Evolutionary conservation across 176 grass and related monocot genomes (phyloP).

Genomic region (Chrysopogon serrulatus): DNA sequence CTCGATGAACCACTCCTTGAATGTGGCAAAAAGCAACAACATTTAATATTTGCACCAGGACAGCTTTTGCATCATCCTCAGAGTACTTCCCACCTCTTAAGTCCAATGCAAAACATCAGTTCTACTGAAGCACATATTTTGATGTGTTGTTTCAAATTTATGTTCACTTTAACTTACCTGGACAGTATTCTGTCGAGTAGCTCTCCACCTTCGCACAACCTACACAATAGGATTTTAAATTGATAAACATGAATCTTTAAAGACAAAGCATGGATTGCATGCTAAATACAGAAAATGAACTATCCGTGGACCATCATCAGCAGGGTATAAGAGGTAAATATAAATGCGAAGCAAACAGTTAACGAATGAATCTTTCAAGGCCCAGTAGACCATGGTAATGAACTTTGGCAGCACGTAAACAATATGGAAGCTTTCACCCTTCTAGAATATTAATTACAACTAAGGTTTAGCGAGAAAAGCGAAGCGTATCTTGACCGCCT

Average conservation of each 20-base stretch:
- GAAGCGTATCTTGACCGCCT: not conserved
- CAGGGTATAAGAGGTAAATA: conserved; percentile 5
- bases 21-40: conserved; percentile 85
- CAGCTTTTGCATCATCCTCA: conserved; percentile 80
- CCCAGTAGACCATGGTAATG: not conserved
- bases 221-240: conserved; percentile 15
- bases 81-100: conserved; percentile 85
- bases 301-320: not conserved
- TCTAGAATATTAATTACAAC: not conserved
- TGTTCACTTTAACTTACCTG: conserved; percentile 39
- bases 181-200: conserved; percentile 84
- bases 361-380: not conserved
- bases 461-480: not conserved
- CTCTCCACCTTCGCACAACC: conserved; percentile 78
- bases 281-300: not conserved
- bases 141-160: not conserved
- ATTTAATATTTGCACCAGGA: conserved; percentile 70
- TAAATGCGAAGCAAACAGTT: not conserved
- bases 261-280: not conserved
- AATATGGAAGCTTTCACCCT: not conserved
- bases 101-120: conserved; percentile 9
- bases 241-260: not conserved
- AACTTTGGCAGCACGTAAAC: not conserved
- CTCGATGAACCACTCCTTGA: conserved; percentile 83
- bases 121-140: not conserved